Percentiles rank a stretch among this genome's conserved stretches.
These are phyloP conservation scores for Cladobotryum mycophilum DNA, from an alignment of 2,329 filamentous ascomycete genomes.

Conservation along the genomic window DNA sequence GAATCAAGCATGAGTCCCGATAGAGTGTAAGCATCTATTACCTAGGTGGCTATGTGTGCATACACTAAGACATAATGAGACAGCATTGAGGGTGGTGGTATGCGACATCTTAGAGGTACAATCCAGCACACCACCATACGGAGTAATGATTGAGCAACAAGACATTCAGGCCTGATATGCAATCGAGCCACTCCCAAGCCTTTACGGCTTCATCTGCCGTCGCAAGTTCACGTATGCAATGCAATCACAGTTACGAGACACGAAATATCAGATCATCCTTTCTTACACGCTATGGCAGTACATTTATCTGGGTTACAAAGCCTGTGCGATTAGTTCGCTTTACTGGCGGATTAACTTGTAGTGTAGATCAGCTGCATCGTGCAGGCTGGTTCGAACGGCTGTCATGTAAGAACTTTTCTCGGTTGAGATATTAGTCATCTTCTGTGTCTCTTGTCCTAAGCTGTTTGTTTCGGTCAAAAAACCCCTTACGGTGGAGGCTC, in stretches of 20 bases:
- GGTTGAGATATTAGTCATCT: too few relatives aligned
- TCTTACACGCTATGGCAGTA: background rate
- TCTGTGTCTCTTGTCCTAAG: too few relatives aligned
- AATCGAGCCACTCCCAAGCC: too few relatives aligned
- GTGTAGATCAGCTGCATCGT: background rate
- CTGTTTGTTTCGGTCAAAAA: too few relatives aligned
- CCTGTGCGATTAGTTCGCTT: constrained; percentile 13
- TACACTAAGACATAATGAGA: background rate
- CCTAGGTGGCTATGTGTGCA: background rate
- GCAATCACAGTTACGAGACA: background rate
- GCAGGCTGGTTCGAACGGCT: background rate
- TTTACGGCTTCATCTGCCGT: too few relatives aligned
- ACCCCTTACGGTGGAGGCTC: background rate
- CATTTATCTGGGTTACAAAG: background rate
- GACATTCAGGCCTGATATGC: too few relatives aligned
- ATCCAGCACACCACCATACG: too few relatives aligned
- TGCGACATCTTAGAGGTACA: too few relatives aligned
- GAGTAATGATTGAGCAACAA: too few relatives aligned
- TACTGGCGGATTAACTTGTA: constrained; percentile 1
- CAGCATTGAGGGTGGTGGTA: too few relatives aligned
- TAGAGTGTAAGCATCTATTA: background rate
- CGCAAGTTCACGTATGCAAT: too few relatives aligned
- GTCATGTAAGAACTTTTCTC: background rate
- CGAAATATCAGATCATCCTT: background rate
- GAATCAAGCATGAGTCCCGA: background rate